Base-by-base conservation (phyloP, 805 yeast species). In the Candida germanica region DNA sequence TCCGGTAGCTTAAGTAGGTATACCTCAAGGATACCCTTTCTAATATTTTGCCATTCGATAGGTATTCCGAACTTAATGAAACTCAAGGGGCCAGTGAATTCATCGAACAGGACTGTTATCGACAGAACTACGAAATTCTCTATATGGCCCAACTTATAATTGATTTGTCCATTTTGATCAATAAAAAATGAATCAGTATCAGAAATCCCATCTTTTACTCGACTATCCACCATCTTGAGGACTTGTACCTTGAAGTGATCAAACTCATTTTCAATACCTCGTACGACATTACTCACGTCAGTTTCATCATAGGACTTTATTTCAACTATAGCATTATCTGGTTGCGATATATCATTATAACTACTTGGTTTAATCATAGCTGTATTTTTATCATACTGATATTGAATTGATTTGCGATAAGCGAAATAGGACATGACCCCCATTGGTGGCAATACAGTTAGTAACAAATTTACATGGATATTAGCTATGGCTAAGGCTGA, bases 41-140 rank as follows among this genome's bases (percentile, higher is more conserved):
- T 69, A 20, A 48, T 25, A 29, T 57, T 53, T 17, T 55, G 50
- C 3, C 47, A 46, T 4, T 53, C 32, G 33, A 60, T 54, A 2
- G 69, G 66, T 4, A 63, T 37, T 1, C 69, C 58, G 29, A 66
- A 43, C 38, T 60, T 60, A n/a, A 65, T 53, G 37, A 66, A 64
- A 19, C 45, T 40, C 9, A 33, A 35, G 8, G 38, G 21, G 3
- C 40, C 41, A 9, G 18, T 12, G 20, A 21, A 18, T 17, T 39
- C 37, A 15, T 39, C 39, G 16, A 31, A 33, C 5, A 33, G 18
- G 6, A 39, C 36, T 11, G 37, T 40, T 1, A 39, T 30, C 12
- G 13, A 14, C 45, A 42, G 44, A 2, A 40, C 39, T 8, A 42
- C 34, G 21, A 44, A 42, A 22, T 37, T 45, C 15, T 45, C 49